phyloP scores from a whole-genome alignment of 257 asterid species.

The Scutellaria minor region DNA sequence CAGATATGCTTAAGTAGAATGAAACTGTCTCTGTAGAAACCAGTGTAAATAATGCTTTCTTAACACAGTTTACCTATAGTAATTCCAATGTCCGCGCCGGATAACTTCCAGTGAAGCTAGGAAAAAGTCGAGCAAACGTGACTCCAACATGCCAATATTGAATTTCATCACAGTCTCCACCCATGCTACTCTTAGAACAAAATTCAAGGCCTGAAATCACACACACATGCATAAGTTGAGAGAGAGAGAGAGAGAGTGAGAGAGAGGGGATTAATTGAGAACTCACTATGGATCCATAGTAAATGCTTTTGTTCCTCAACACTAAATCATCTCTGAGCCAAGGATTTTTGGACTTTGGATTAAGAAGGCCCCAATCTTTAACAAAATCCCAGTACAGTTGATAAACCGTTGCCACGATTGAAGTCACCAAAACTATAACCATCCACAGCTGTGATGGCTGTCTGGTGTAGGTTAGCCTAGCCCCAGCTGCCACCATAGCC shows the following conservation, averaged over 20 bases:
- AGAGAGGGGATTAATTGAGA: neutral
- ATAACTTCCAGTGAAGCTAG: conserved; percentile 91
- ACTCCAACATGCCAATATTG: conserved; percentile 59
- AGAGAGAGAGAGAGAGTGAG: neutral
- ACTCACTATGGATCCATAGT: conserved; percentile 88
- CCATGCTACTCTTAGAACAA: conserved; percentile 88
- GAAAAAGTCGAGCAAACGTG: conserved; percentile 71
- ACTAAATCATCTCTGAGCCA: conserved; percentile 89
- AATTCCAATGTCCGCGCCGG: conserved; percentile 99
- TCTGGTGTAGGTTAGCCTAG: conserved; percentile 73
- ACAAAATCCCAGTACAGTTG: conserved; percentile 97
- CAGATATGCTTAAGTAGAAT: neutral
- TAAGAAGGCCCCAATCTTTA: conserved; percentile 88
- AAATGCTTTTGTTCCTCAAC: conserved; percentile 70
- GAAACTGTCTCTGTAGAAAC: neutral
- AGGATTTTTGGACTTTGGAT: conserved; percentile 64
- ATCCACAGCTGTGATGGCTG: conserved; percentile 64
- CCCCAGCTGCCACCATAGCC: conserved; percentile 99
- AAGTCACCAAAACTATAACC: conserved; percentile 69
- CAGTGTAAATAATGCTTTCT: neutral
- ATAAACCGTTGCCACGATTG: conserved; percentile 74
- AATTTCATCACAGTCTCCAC: conserved; percentile 75
- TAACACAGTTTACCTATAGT: conserved; percentile 61
- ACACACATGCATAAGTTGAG: neutral
- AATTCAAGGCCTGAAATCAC: conserved; percentile 62